Percentiles rank a stretch among this genome's conserved stretches.
Conservation (phyloP, 2,329 filamentous ascomycete genomes). For the Pestalotiopsis sp. region DNA sequence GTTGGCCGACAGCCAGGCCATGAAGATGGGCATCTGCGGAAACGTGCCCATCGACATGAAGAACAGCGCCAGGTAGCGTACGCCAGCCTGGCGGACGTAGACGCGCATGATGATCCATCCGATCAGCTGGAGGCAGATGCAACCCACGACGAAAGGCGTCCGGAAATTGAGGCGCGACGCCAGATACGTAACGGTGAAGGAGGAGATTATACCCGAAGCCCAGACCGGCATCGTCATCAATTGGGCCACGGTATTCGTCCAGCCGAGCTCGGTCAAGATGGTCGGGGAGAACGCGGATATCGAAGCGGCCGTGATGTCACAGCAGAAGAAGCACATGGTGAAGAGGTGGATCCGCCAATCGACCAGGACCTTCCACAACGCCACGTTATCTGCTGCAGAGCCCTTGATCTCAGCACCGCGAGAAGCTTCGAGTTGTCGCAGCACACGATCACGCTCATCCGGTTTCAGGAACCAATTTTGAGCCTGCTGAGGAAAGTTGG, state of each 20-base stretch:
- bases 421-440: conserved; percentile 24
- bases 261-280: conserved; percentile 29
- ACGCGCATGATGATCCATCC: conserved; percentile 31
- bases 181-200: conserved; percentile 26
- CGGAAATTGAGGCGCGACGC: conserved; percentile 24
- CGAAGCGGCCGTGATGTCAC: conserved; percentile 30
- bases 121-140: conserved; percentile 26
- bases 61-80: conserved; percentile 30
- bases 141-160: conserved; percentile 26
- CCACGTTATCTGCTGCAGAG: conserved; percentile 23
- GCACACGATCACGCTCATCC: conserved; percentile 24
- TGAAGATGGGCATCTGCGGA: conserved; percentile 30
- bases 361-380: conserved; percentile 26
- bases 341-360: conserved; percentile 33
- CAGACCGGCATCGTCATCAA: conserved; percentile 33
- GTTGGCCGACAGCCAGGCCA: conserved; percentile 42
- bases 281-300: conserved; percentile 28
- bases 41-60: conserved; percentile 31
- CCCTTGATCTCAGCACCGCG: conserved; percentile 26
- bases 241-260: conserved; percentile 25
- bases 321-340: conserved; percentile 32
- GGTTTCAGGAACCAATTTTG: conserved; percentile 29
- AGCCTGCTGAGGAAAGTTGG: conserved; percentile 29
- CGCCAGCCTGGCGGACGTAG: conserved; percentile 25
- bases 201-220: conserved; percentile 26